Conservation (phyloP, 2,329 filamentous ascomycete genomes). For the Metarhizium brunneum region DNA sequence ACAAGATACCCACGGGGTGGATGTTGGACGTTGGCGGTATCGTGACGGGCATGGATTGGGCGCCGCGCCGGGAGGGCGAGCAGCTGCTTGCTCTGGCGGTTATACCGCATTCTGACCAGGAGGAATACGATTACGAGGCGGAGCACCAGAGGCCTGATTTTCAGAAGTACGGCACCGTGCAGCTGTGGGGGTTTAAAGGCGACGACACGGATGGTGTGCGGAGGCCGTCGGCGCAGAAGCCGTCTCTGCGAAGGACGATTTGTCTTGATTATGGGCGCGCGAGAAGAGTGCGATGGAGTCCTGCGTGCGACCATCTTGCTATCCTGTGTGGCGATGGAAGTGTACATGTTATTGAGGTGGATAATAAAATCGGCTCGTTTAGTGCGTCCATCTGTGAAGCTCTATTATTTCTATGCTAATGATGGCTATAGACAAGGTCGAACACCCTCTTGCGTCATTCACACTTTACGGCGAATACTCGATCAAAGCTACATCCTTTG, state of each 20-base stretch:
- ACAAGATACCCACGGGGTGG: constrained; percentile 34
- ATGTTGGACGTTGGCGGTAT: constrained; percentile 46
- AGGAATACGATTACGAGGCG: constrained; percentile 28
- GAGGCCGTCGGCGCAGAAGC: constrained; percentile 23
- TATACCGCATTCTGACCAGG: constrained; percentile 41
- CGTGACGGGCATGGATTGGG: constrained; percentile 44
- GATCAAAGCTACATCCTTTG: constrained; percentile 40
- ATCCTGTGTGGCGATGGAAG: constrained; percentile 42
- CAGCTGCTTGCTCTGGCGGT: constrained; percentile 45
- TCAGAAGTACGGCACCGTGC: constrained; percentile 36
- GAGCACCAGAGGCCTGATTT: constrained; percentile 27
- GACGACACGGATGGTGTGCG: constrained; percentile 20
- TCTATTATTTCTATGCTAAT: constrained; percentile 13
- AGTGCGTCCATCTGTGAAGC: constrained; percentile 23
- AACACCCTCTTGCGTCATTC: constrained; percentile 34
- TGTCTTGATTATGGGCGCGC: constrained; percentile 43
- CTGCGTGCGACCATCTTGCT: constrained; percentile 33
- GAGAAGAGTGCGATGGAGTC: constrained; percentile 38
- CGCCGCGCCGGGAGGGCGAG: constrained; percentile 25
- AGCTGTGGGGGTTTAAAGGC: constrained; percentile 40
- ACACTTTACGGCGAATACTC: constrained; percentile 35
- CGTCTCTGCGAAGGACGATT: constrained; percentile 32
- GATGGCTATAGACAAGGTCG: constrained; percentile 30
- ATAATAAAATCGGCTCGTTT: constrained; percentile 22
- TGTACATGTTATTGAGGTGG: constrained; percentile 35